A percentile compares a stretch with the other conserved stretches of the same genome.
These are phyloP conservation scores for Cercospora zeina DNA, from an alignment of 2,329 filamentous ascomycete genomes.

Conservation along the genomic window DNA sequence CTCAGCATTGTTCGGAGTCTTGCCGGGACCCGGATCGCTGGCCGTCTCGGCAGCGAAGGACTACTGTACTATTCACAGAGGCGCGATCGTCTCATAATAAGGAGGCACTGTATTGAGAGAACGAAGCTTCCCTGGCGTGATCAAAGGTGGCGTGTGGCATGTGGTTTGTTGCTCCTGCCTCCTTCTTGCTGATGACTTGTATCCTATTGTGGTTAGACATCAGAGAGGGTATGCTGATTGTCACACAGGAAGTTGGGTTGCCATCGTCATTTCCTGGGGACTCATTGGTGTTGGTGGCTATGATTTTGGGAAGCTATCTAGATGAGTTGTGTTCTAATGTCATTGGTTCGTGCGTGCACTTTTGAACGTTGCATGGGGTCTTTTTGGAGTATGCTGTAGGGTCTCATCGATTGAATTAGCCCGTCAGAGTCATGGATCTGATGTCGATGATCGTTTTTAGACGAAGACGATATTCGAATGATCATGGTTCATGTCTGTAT, in stretches of 20 bases:
- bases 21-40: not conserved
- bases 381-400: not conserved
- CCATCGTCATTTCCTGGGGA: not conserved
- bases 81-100: not conserved
- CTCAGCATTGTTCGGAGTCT: not conserved
- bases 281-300: not conserved
- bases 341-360: not conserved
- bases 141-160: not conserved
- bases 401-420: not conserved
- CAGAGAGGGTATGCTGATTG: not conserved
- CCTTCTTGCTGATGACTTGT: not conserved
- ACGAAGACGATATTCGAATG: no score
- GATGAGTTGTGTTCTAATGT: no score
- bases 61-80: not conserved
- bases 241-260: not conserved
- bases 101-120: no score
- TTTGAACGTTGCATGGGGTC: not conserved
- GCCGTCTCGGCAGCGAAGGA: not conserved
- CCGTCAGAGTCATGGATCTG: not conserved
- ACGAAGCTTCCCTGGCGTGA: not conserved
- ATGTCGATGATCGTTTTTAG: no score
- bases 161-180: slow-evolving; percentile 3
- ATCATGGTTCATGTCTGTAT: not conserved
- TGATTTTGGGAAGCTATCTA: not conserved
- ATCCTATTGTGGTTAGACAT: not conserved